A percentile compares a stretch with the other conserved stretches of the same genome.
Evolutionary conservation across 2,329 filamentous ascomycete species (phyloP).

Genomic region (Pseudomassariella vexata): DNA sequence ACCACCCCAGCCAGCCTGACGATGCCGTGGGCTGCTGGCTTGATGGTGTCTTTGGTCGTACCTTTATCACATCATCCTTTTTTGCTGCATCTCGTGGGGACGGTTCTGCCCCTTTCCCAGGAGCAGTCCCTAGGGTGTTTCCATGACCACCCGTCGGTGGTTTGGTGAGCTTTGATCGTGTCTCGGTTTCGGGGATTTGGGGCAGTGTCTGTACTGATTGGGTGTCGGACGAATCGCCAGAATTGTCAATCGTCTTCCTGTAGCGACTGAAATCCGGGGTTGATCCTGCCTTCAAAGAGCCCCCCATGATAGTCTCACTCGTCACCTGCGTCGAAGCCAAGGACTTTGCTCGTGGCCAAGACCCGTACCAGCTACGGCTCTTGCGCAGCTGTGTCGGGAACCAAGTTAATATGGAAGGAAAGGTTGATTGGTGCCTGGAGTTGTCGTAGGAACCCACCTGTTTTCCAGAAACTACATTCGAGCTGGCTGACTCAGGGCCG

Average conservation of each 20-base stretch:
- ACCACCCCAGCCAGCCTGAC: constrained; percentile 52
- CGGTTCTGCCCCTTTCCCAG: too few relatives aligned
- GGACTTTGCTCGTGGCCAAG: constrained; percentile 53
- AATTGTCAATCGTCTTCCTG: constrained; percentile 28
- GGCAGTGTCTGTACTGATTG: constrained; percentile 24
- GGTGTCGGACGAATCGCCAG: constrained; percentile 23
- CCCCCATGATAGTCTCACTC: constrained; percentile 55
- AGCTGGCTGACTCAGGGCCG: too few relatives aligned
- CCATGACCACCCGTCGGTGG: too few relatives aligned
- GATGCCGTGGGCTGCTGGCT: constrained; percentile 25
- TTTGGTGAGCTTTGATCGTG: constrained; percentile 20
- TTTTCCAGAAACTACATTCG: neutral
- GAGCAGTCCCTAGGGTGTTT: too few relatives aligned
- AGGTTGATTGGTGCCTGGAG: too few relatives aligned
- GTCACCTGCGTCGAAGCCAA: constrained; percentile 54
- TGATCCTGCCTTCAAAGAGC: constrained; percentile 40
- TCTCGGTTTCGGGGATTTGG: constrained; percentile 22
- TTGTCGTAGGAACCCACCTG: constrained; percentile 6
- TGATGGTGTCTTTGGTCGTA: constrained; percentile 7
- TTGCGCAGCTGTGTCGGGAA: constrained; percentile 45
- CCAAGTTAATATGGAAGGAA: too few relatives aligned
- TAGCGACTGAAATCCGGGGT: constrained; percentile 46
- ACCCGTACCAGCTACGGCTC: constrained; percentile 56
- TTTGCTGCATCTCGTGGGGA: constrained; percentile 3
- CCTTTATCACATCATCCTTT: constrained; percentile 11